Evolutionary conservation across 305 asterid species (phyloP).

Genomic region (Stenogyne calaminthoides): DNA sequence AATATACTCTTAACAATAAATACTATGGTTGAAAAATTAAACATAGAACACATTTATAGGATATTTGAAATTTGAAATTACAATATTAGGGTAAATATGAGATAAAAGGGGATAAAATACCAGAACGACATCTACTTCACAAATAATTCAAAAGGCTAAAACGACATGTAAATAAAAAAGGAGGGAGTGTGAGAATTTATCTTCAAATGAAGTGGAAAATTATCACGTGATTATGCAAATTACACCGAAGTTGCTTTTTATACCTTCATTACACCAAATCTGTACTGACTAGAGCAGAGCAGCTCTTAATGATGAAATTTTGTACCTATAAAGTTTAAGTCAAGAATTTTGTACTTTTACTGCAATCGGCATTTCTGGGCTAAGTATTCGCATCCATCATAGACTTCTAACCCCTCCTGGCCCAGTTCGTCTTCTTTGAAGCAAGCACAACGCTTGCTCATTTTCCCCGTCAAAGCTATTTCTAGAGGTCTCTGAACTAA

Average conservation of each 20-base stretch:
- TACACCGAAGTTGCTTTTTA: background rate
- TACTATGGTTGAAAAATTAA: no score
- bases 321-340: background rate
- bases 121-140: no score
- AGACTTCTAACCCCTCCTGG: slow-evolving; percentile 68
- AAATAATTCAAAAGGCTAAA: no score
- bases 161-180: no score
- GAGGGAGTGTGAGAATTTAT: background rate
- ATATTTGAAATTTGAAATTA: no score
- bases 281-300: background rate
- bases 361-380: slow-evolving; percentile 56
- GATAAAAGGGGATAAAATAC: no score
- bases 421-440: slow-evolving; percentile 68
- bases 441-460: slow-evolving; percentile 90
- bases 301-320: background rate
- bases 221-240: background rate
- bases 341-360: slow-evolving; percentile 5
- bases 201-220: background rate
- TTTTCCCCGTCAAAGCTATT: slow-evolving; percentile 81
- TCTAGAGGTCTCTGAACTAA: slow-evolving; percentile 78
- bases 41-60: no score
- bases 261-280: background rate
- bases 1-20: background rate
- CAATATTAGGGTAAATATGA: no score
- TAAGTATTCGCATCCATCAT: slow-evolving; percentile 65